Conservation (phyloP, 352 stramenopile species). For the Phytopythium boreale region DNA sequence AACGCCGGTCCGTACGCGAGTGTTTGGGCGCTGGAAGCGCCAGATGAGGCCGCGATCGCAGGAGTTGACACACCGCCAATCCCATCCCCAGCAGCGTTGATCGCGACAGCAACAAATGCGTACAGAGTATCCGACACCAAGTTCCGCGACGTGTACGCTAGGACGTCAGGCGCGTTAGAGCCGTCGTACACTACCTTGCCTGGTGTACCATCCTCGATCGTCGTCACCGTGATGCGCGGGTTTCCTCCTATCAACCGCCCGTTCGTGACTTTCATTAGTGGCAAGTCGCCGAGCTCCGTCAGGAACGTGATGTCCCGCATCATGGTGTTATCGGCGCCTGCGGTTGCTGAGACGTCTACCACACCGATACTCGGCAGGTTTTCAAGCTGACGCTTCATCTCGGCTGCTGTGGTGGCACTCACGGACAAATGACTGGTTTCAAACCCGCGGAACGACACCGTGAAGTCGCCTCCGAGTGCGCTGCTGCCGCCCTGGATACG, state of each 20-base stretch:
- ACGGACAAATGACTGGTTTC: conserved; percentile 71
- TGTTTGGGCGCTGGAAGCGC: conserved; percentile 83
- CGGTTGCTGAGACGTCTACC: conserved; percentile 61
- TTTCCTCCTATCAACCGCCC: conserved; percentile 81
- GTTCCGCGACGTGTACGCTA: conserved; percentile 71
- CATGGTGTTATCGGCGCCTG: conserved; percentile 60
- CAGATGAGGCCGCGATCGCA: conserved; percentile 91
- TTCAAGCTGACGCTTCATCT: conserved; percentile 87
- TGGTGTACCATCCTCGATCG: conserved; percentile 84
- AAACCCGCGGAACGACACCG: conserved; percentile 69
- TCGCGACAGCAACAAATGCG: conserved; percentile 90
- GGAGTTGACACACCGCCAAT: conserved; percentile 82
- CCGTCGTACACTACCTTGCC: conserved; percentile 92
- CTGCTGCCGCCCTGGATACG: conserved; percentile 40
- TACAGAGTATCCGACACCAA: conserved; percentile 91
- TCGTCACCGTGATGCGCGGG: conserved; percentile 64
- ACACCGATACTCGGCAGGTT: conserved; percentile 84
- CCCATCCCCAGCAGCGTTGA: conserved; percentile 91
- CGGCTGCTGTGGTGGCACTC: conserved; percentile 26
- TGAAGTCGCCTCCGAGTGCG: conserved; percentile 76
- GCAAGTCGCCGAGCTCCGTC: conserved; percentile 93
- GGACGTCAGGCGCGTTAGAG: conserved; percentile 69
- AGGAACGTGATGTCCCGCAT: conserved; percentile 92
- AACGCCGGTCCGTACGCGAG: conserved; percentile 88
- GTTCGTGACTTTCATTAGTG: conserved; percentile 87